These are phyloP conservation scores for Geranium brycei DNA, from an alignment of 345 rosid genomes.

Conservation along the genomic window DNA sequence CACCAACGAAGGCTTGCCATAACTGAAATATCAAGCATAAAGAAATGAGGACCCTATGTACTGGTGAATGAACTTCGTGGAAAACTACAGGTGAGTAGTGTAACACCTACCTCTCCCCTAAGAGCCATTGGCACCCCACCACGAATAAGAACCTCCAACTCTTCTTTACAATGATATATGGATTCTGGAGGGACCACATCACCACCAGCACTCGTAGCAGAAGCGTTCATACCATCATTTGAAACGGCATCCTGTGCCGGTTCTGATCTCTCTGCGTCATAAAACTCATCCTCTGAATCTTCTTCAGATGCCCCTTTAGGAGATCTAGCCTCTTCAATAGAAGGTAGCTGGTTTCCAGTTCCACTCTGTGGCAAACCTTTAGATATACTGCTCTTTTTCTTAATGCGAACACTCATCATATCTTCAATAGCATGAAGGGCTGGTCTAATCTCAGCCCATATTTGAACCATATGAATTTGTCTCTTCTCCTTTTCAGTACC, in stretches of 20 bases:
- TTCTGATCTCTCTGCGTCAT: slow-evolving; percentile 89
- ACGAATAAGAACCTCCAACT: slow-evolving; percentile 90
- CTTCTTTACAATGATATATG: slow-evolving; percentile 77
- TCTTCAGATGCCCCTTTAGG: slow-evolving; percentile 64
- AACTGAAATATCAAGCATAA: slow-evolving; percentile 44
- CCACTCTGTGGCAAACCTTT: slow-evolving; percentile 35
- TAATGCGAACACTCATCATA: slow-evolving; percentile 71
- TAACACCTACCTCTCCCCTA: slow-evolving; percentile 72
- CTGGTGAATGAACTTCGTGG: slow-evolving; percentile 1
- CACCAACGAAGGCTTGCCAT: slow-evolving; percentile 99
- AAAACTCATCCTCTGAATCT: slow-evolving; percentile 96
- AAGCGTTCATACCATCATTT: slow-evolving; percentile 32
- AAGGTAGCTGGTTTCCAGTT: slow-evolving; percentile 29
- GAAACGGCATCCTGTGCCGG: slow-evolving; percentile 47
- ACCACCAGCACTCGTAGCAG: slow-evolving; percentile 23
- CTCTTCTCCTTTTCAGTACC: slow-evolving; percentile 26
- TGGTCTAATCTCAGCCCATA: slow-evolving; percentile 79
- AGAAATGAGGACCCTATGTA: slow-evolving; percentile 3
- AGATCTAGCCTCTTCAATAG: slow-evolving; percentile 45
- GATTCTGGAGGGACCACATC: slow-evolving; percentile 32
- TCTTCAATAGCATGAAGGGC: slow-evolving; percentile 62
- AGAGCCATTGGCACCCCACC: slow-evolving; percentile 99
- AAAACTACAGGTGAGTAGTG: background rate
- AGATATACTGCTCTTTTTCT: slow-evolving; percentile 35
- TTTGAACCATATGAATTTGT: slow-evolving; percentile 41